These are phyloP conservation scores for Coemansia reversa DNA, from an alignment of 192 early-diverging fungal species.

Conservation along the genomic window DNA sequence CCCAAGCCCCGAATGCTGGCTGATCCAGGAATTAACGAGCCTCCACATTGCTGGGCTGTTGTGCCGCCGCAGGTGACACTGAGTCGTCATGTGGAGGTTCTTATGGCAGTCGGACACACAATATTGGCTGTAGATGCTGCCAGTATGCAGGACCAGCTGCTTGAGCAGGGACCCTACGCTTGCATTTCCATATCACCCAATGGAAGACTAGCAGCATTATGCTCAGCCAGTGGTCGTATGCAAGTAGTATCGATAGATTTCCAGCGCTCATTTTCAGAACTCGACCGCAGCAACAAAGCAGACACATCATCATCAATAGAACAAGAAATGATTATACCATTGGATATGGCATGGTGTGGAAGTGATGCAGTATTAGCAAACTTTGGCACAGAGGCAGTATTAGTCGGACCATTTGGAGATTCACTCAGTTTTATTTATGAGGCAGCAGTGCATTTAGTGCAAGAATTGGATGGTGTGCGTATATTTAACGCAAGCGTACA, in stretches of 20 bases:
- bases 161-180: constrained; percentile 86
- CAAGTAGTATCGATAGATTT: constrained; percentile 97
- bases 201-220: constrained; percentile 89
- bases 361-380: constrained; percentile 87
- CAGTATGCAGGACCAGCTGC: constrained; percentile 74
- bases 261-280: constrained; percentile 87
- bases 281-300: constrained; percentile 46
- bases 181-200: constrained; percentile 91
- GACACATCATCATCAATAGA: neutral
- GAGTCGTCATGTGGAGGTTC: constrained; percentile 87
- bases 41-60: constrained; percentile 83
- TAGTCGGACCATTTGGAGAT: constrained; percentile 94
- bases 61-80: constrained; percentile 84
- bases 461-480: constrained; percentile 90
- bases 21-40: constrained; percentile 63
- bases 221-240: constrained; percentile 71
- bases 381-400: constrained; percentile 77
- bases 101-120: constrained; percentile 72
- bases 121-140: constrained; percentile 80
- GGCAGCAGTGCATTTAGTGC: constrained; percentile 74
- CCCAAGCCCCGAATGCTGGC: constrained; percentile 78
- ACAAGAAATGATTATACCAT: neutral
- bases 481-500: constrained; percentile 76
- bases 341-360: constrained; percentile 75
- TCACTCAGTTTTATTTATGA: constrained; percentile 62